Evolutionary conservation across 2,329 filamentous ascomycete genomes (phyloP).

Genomic region (Pseudogymnoascus sp.): DNA sequence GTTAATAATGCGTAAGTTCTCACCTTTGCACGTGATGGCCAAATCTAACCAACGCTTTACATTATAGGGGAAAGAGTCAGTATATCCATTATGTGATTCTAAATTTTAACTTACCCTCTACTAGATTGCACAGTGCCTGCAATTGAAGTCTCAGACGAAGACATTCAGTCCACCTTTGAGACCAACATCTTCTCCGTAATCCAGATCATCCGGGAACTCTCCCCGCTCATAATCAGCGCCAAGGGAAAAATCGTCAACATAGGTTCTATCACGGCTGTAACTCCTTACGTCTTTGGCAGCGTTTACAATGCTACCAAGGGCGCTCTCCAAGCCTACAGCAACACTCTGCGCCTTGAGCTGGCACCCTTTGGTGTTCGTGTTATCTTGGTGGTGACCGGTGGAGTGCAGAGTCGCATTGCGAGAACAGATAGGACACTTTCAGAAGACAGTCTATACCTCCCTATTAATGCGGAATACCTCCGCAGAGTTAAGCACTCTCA

Average conservation of each 20-base stretch:
- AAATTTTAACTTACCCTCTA: not conserved
- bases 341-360: conserved; percentile 35
- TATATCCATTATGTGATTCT: not conserved
- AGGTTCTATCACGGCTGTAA: conserved; percentile 29
- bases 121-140: conserved; percentile 17
- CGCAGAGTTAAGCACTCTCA: not conserved
- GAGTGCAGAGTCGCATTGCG: conserved; percentile 10
- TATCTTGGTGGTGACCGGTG: conserved; percentile 12
- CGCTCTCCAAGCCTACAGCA: conserved; percentile 32
- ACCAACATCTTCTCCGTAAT: conserved; percentile 35
- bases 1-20: conserved; percentile 17
- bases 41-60: not conserved
- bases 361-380: conserved; percentile 13
- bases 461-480: not conserved
- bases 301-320: conserved; percentile 39
- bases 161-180: conserved; percentile 27
- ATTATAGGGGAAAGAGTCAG: not conserved
- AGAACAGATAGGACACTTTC: conserved; percentile 1
- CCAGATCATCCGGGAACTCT: conserved; percentile 34
- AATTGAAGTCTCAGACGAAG: conserved; percentile 15
- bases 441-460: conserved; percentile 10
- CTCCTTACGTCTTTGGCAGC: conserved; percentile 31
- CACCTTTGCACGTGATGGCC: not conserved
- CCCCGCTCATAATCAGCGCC: conserved; percentile 31
- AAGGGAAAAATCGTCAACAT: conserved; percentile 35